Percentiles rank a stretch among this genome's conserved stretches.
Evolutionary conservation across 2,329 filamentous ascomycete species (phyloP).

Genomic region (Sordariomycetes sp.): DNA sequence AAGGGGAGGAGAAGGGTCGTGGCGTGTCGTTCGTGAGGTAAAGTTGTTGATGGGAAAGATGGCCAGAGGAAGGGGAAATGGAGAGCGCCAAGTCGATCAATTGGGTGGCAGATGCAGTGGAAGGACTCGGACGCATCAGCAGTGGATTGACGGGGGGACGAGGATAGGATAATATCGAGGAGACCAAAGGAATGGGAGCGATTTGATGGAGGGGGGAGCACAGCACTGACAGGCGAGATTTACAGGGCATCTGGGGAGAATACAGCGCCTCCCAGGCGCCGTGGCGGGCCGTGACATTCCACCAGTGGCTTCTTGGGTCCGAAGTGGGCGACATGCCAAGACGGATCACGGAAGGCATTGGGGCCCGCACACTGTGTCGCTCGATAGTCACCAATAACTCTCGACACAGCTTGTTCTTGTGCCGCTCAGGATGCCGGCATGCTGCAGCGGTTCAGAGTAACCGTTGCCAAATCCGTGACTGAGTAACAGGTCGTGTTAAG

Average conservation of each 20-base stretch:
- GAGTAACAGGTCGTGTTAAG: too few species aligned
- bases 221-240: not conserved
- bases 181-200: not conserved
- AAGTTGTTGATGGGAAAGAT: constrained; percentile 1
- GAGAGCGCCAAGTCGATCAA: constrained; percentile 3
- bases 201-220: too few species aligned
- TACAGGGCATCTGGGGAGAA: too few species aligned
- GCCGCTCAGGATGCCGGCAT: too few species aligned
- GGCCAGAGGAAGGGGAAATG: constrained; percentile 1
- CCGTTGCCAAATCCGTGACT: too few species aligned
- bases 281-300: too few species aligned
- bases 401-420: not conserved
- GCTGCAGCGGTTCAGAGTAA: too few species aligned
- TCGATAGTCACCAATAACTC: not conserved
- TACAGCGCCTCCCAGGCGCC: too few species aligned
- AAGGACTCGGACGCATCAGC: too few species aligned
- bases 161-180: not conserved
- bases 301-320: not conserved
- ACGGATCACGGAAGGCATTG: constrained; percentile 4
- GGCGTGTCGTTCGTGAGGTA: too few species aligned
- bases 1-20: not conserved
- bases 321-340: constrained; percentile 3
- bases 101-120: not conserved
- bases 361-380: constrained; percentile 1
- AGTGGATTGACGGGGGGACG: too few species aligned